phyloP scores from a whole-genome alignment of 2,329 filamentous ascomycete genomes.

The Arachnomyces sp. region DNA sequence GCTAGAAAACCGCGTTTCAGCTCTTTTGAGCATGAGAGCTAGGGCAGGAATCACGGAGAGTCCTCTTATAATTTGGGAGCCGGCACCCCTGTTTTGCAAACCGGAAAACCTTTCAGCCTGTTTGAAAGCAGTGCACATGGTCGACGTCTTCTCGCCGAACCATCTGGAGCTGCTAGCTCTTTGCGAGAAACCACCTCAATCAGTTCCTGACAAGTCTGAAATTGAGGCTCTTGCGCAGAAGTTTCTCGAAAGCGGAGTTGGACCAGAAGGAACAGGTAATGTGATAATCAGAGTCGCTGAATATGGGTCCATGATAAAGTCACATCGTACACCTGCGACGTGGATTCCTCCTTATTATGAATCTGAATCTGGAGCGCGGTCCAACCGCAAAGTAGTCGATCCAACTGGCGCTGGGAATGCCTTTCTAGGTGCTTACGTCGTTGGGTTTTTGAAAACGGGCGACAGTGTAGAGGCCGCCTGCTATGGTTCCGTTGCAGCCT shows the following conservation, averaged over 20 bases:
- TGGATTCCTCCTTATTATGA: conserved; percentile 26
- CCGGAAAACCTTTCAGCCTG: conserved; percentile 16
- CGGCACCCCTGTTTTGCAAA: conserved; percentile 15
- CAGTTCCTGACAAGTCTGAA: not conserved
- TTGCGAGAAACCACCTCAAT: conserved; percentile 7
- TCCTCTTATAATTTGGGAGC: conserved; percentile 20
- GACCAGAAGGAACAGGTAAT: conserved; percentile 10
- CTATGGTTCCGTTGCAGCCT: conserved; percentile 27
- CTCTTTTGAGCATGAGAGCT: conserved; percentile 14
- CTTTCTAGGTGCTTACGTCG: conserved; percentile 27
- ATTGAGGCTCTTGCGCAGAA: not conserved
- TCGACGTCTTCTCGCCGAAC: conserved; percentile 32
- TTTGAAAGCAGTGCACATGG: conserved; percentile 12
- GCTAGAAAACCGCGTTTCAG: conserved; percentile 13
- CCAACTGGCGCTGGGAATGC: conserved; percentile 32
- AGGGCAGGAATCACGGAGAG: conserved; percentile 8
- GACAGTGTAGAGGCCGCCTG: conserved; percentile 20
- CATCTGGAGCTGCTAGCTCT: conserved; percentile 27
- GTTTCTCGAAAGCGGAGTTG: conserved; percentile 9
- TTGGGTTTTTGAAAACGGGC: conserved; percentile 18
- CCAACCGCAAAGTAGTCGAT: conserved; percentile 21
- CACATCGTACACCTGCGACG: conserved; percentile 3
- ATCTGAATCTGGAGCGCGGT: not conserved
- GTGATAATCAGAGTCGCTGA: conserved; percentile 26
- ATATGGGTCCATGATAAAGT: conserved; percentile 20